phyloP scores from a whole-genome alignment of 2,329 filamentous ascomycete genomes.

The Colletotrichum gigasporum region DNA sequence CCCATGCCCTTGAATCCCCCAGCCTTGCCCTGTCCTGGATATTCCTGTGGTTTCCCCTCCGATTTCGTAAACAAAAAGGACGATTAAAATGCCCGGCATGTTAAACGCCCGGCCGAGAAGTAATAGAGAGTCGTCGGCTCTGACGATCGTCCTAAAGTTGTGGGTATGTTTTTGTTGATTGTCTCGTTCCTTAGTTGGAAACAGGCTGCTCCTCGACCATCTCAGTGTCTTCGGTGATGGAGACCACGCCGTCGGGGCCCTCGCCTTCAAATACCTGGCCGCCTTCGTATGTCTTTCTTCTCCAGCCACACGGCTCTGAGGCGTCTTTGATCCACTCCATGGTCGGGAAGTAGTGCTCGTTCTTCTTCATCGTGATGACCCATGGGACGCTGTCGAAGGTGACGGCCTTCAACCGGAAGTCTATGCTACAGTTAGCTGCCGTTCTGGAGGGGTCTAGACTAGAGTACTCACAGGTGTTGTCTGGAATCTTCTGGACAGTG shows the following conservation, averaged over 20 bases:
- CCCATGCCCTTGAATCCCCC: constrained; percentile 30
- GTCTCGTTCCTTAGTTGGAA: not conserved
- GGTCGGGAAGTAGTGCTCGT: constrained; percentile 91
- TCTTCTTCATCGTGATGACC: constrained; percentile 99
- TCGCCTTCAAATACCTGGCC: constrained; percentile 64
- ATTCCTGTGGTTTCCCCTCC: not conserved
- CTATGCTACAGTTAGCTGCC: constrained; percentile 48
- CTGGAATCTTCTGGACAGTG: constrained; percentile 86
- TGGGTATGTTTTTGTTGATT: not conserved
- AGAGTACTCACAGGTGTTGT: constrained; percentile 81
- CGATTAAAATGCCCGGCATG: not conserved
- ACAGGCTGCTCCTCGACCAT: constrained; percentile 44
- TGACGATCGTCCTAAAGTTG: not conserved
- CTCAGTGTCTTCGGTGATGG: constrained; percentile 52
- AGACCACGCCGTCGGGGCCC: constrained; percentile 57
- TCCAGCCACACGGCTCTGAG: constrained; percentile 69
- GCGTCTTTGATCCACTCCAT: constrained; percentile 75
- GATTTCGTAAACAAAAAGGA: not conserved
- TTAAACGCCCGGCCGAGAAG: not conserved
- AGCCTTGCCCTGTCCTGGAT: constrained; percentile 21
- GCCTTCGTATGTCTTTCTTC: constrained; percentile 69
- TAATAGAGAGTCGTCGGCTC: not conserved
- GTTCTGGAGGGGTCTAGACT: too few species aligned
- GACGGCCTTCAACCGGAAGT: constrained; percentile 96
- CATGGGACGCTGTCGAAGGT: constrained; percentile 98